Evolutionary conservation across 1,139 yeast species (phyloP).

Genomic region (Taiozyma sp.): DNA sequence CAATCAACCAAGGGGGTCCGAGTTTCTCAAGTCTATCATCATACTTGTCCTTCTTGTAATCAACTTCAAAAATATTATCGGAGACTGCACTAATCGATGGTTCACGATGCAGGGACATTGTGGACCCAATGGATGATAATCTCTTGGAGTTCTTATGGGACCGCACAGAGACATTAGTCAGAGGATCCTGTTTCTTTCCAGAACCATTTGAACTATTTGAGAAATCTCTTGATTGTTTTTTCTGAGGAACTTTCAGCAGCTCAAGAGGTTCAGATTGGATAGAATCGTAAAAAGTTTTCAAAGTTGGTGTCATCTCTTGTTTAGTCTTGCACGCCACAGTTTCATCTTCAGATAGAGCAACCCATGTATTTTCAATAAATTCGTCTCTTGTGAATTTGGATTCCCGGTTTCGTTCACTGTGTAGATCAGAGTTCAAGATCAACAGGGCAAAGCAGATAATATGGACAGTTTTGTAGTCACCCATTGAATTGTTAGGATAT

Average conservation of each 20-base stretch:
- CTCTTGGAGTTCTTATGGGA: conserved; percentile 15
- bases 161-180: conserved; percentile 17
- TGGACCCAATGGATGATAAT: conserved; percentile 21
- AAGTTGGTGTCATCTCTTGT: conserved; percentile 14
- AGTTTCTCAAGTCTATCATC: conserved; percentile 59
- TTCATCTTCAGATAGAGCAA: conserved; percentile 36
- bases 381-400: conserved; percentile 32
- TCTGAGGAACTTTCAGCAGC: conserved; percentile 6
- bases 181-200: conserved; percentile 4
- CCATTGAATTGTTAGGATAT: conserved; percentile 43
- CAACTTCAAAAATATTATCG: conserved; percentile 16
- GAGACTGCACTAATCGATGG: conserved; percentile 23
- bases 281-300: conserved; percentile 13
- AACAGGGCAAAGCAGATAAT: conserved; percentile 71
- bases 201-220: conserved; percentile 5
- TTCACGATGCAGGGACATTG: conserved; percentile 7
- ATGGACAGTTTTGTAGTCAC: conserved; percentile 60
- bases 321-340: conserved; percentile 26
- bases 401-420: conserved; percentile 43
- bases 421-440: conserved; percentile 67
- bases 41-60: conserved; percentile 21
- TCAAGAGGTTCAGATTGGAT: conserved; percentile 14
- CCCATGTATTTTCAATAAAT: conserved; percentile 53
- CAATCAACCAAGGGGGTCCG: conserved; percentile 80
- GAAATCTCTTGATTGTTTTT: conserved; percentile 5